phyloP scores from a whole-genome alignment of 2,329 filamentous ascomycete genomes.

The Cordyceps cateniannulata region DNA sequence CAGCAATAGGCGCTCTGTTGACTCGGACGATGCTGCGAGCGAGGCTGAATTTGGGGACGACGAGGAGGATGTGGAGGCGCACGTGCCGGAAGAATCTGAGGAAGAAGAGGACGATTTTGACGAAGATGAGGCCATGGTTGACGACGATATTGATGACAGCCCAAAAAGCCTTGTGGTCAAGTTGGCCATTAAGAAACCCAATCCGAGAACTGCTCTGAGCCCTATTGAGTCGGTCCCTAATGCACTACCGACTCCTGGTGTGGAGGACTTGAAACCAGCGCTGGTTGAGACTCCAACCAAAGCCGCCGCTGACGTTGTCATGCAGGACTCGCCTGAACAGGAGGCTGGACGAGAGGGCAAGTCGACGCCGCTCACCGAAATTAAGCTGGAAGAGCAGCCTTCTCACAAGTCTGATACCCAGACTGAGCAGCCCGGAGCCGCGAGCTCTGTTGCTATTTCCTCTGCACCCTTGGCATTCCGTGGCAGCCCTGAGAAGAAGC shows the following conservation, averaged over 20 bases:
- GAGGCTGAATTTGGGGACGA: conserved; percentile 73
- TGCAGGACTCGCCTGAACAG: neutral
- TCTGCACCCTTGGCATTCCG: conserved; percentile 50
- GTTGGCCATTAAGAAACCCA: conserved; percentile 47
- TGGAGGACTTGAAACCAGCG: conserved; percentile 14
- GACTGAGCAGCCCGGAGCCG: conserved; percentile 15
- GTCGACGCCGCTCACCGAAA: conserved; percentile 12
- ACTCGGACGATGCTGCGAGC: conserved; percentile 59
- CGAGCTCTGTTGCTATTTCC: conserved; percentile 27
- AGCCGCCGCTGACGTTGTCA: neutral
- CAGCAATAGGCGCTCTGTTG: conserved; percentile 40
- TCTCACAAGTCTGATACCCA: neutral
- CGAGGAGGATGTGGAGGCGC: conserved; percentile 62
- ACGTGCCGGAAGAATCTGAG: conserved; percentile 54
- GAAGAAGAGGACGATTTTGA: conserved; percentile 57
- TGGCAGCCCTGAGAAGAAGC: conserved; percentile 54
- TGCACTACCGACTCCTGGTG: conserved; percentile 18
- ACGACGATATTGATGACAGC: conserved; percentile 44
- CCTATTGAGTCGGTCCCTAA: conserved; percentile 17
- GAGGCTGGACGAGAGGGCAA: conserved; percentile 9
- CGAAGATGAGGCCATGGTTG: conserved; percentile 48
- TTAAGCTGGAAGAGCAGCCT: neutral
- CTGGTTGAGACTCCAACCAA: neutral
- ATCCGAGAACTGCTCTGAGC: conserved; percentile 26
- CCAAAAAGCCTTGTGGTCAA: conserved; percentile 67